A percentile compares a stretch with the other conserved stretches of the same genome.
Evolutionary conservation across 2,329 filamentous ascomycete genomes (phyloP).

Genomic region (Nigrospora oryzae): DNA sequence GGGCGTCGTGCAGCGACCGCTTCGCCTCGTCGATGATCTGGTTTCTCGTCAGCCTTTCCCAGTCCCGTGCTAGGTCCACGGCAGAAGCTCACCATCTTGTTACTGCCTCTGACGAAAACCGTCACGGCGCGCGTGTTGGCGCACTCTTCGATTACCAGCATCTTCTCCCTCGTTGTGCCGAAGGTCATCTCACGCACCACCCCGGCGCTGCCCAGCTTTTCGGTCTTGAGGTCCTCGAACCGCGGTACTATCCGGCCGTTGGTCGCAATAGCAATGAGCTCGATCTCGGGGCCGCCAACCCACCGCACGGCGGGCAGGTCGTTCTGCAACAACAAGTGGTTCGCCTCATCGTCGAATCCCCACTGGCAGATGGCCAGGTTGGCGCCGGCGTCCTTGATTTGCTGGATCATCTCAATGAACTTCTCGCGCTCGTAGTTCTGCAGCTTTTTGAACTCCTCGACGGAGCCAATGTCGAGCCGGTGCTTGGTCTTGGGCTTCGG

Average conservation of each 20-base stretch:
- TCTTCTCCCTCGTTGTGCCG: conserved; percentile 96
- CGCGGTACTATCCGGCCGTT: conserved; percentile 96
- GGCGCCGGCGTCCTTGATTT: conserved; percentile 94
- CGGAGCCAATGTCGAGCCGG: conserved; percentile 92
- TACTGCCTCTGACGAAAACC: conserved; percentile 91
- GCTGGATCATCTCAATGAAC: conserved; percentile 96
- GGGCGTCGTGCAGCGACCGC: conserved; percentile 90
- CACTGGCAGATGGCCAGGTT: conserved; percentile 98
- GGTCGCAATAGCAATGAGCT: conserved; percentile 96
- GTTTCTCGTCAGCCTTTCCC: conserved; percentile 3
- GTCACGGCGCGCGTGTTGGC: conserved; percentile 96
- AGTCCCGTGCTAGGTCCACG: not conserved
- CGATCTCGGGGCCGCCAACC: conserved; percentile 97
- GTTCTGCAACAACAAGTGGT: conserved; percentile 94
- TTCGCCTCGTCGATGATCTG: conserved; percentile 99
- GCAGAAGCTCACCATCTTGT: conserved; percentile 79
- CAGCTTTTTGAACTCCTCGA: conserved; percentile 97
- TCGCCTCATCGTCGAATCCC: conserved; percentile 98
- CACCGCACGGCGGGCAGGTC: conserved; percentile 91
- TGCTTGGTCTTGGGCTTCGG: conserved; percentile 99
- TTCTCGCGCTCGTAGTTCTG: conserved; percentile 94
- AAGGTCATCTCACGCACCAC: conserved; percentile 93
- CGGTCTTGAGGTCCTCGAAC: conserved; percentile 85
- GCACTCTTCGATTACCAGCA: conserved; percentile 98
- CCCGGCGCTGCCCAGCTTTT: conserved; percentile 86